Evolutionary conservation across 2,329 filamentous ascomycete species (phyloP), one percentile per base, ranked within the genome.

Genomic region (Hypoxylon rubiginosum): DNA sequence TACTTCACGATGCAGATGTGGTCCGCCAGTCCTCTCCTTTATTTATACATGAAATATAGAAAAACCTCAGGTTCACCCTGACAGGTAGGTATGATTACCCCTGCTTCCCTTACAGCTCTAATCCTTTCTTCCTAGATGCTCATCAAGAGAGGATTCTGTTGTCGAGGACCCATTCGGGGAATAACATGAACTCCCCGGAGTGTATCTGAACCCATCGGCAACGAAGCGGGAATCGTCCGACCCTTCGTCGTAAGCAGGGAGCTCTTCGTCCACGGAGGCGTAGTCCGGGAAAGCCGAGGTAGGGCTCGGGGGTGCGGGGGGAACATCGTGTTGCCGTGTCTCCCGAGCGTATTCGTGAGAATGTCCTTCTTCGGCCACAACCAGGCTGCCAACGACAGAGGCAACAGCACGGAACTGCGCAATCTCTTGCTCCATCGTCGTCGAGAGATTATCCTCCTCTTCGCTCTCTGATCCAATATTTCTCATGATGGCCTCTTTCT

Each of bases 351-450:
- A 56, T 24, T 66, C 64, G 17, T 62, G 72, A 48, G 62, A 58
- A 48, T 74, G 74, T 19, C 77, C 79, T 66, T 83, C 82, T 59
- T 83, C 82, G 1, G 79, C 81, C 5, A 81, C 76, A 21, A 85
- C 78, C 55, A 86, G 77, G 43, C 82, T 80, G 43, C 80, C 80
- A 0, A 86, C 82, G 48, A 84, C 76, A 5, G 78, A 77, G 6
- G 82, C 83, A 1, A 80, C 83, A 54, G 79, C 78, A 1, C 83
- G 79, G 73, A 86, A 83, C 52, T 81, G 77, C 2, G 82, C 80
- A 67, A 86, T 80, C 71, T 85, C 83, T 69, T 84, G 79, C 67
- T 83, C 82, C 80, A 85, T 82, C 2, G 81, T 81, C 10, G 74
- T 76, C 28, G 75, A 76, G 15, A 76, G 43, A 71, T 71, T 52